These are phyloP conservation scores for Canavalia gladiata DNA, from an alignment of 306 rosid genomes.

Conservation along the genomic window DNA sequence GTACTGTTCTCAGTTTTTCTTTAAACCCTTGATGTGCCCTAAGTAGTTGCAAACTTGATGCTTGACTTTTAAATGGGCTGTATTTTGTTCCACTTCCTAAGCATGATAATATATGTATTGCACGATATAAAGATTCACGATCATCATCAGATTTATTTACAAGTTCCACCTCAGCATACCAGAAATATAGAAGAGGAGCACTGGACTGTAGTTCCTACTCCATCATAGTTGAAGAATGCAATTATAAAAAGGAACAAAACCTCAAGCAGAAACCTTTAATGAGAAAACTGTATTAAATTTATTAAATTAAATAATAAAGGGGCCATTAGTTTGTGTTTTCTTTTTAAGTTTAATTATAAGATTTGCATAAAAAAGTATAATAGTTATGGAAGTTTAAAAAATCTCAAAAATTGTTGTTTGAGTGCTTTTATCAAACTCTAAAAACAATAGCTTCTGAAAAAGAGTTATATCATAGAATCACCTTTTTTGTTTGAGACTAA, in stretches of 20 bases:
- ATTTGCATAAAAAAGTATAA: not conserved
- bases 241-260: slow-evolving; percentile 18
- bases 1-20: slow-evolving; percentile 73
- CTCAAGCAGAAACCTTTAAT: slow-evolving; percentile 18
- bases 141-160: slow-evolving; percentile 51
- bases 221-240: slow-evolving; percentile 37
- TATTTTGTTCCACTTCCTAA: slow-evolving; percentile 79
- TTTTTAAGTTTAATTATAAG: not conserved
- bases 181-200: slow-evolving; percentile 80
- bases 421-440: not conserved
- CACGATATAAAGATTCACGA: slow-evolving; percentile 62
- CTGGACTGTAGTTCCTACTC: slow-evolving; percentile 73
- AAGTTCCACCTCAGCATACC: slow-evolving; percentile 96
- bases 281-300: not conserved
- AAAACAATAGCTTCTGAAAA: not conserved
- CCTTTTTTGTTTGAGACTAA: not conserved
- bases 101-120: slow-evolving; percentile 80
- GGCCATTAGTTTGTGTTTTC: not conserved
- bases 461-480: not conserved
- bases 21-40: slow-evolving; percentile 95
- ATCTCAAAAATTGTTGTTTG: not conserved
- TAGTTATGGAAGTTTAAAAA: not conserved
- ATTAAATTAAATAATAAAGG: slow-evolving; percentile 4
- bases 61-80: slow-evolving; percentile 73
- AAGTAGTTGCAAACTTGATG: slow-evolving; percentile 80